Conservation (phyloP, 108 stramenopile genomes). For the Fragilariopsis cylindrus region DNA sequence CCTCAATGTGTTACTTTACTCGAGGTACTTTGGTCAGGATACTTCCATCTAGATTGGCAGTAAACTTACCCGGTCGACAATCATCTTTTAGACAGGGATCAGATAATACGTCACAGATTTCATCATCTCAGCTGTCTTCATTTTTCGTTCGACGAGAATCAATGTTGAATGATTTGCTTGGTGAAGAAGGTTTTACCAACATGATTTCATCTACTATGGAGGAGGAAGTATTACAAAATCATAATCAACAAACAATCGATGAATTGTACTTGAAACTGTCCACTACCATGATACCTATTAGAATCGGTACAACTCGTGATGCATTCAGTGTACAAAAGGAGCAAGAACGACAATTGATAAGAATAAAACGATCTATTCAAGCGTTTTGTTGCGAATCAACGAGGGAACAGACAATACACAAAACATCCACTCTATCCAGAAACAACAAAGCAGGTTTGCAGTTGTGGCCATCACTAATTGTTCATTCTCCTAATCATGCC, state of each 20-base stretch:
- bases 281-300: constrained; percentile 13
- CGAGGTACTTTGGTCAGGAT: constrained; percentile 30
- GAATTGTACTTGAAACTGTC: constrained; percentile 36
- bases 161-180: constrained; percentile 17
- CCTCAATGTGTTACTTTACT: constrained; percentile 1
- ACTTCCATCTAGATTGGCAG: constrained; percentile 21
- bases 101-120: neutral
- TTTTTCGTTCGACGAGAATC: constrained; percentile 3
- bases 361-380: constrained; percentile 17
- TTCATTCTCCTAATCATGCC: constrained; percentile 53
- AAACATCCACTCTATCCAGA: neutral
- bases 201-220: constrained; percentile 14
- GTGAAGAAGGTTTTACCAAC: constrained; percentile 13
- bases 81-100: neutral
- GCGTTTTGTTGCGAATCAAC: neutral
- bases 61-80: neutral
- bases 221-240: constrained; percentile 34
- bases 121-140: neutral
- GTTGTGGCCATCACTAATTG: constrained; percentile 32
- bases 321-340: constrained; percentile 19
- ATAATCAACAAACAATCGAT: constrained; percentile 37
- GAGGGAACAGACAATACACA: neutral
- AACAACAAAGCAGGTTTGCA: neutral
- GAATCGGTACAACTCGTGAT: constrained; percentile 44
- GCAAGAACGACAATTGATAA: constrained; percentile 4